phyloP scores from a whole-genome alignment of 768 basidiomycete genomes.

The Leccinum uliginosum region DNA sequence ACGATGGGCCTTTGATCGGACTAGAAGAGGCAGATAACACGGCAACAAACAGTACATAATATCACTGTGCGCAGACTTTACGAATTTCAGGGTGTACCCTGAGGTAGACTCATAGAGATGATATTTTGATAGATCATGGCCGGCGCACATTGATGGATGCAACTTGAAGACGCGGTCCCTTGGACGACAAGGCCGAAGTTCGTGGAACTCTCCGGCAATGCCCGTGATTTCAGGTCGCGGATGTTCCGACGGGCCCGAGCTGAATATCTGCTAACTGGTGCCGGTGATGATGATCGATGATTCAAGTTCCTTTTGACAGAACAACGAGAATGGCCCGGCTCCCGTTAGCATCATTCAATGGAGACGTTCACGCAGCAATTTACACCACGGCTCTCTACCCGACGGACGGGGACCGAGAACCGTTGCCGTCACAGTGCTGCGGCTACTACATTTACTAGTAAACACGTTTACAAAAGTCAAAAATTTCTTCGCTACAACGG shows the following conservation, averaged over 20 bases:
- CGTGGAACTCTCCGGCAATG: not conserved
- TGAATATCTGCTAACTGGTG: constrained; percentile 8
- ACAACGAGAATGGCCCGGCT: too few species aligned
- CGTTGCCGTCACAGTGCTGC: constrained; percentile 5
- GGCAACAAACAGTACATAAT: constrained; percentile 29
- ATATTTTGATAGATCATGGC: constrained; percentile 11
- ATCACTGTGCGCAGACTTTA: constrained; percentile 22
- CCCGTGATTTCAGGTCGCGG: not conserved
- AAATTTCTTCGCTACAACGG: constrained; percentile 13
- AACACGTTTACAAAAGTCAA: constrained; percentile 10
- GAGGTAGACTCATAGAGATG: constrained; percentile 12
- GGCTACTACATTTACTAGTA: constrained; percentile 8
- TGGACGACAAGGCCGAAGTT: constrained; percentile 5
- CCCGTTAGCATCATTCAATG: too few species aligned
- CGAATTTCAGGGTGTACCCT: constrained; percentile 31
- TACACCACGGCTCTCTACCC: constrained; percentile 21
- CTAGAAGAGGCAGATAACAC: constrained; percentile 20
- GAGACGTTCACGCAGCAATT: constrained; percentile 18
- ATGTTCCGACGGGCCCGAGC: constrained; percentile 22
- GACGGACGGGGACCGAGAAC: constrained; percentile 12
- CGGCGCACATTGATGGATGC: constrained; percentile 4
- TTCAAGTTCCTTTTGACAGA: too few species aligned
- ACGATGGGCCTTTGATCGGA: constrained; percentile 21
- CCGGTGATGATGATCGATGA: constrained; percentile 1
- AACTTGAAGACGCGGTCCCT: not conserved